Base-by-base conservation (phyloP, 345 rosid species). In the Hibiscus mutabilis region DNA sequence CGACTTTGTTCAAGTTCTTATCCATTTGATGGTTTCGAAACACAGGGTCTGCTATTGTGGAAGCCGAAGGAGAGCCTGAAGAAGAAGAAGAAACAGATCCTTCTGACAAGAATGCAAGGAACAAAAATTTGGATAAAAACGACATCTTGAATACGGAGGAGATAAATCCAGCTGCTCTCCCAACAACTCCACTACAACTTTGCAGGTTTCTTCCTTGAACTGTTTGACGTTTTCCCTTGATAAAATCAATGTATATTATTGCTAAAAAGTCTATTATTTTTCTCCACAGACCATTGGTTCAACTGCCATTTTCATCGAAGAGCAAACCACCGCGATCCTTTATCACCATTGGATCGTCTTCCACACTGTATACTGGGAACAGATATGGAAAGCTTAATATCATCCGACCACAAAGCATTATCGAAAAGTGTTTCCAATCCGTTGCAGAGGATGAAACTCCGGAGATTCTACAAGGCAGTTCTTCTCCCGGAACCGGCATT, bases 261-360 rank as follows among this genome's bases (percentile, higher is more conserved):
- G 2, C 33, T 19, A 40, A 4, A 57, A 58, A 51, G 11, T 40
- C 4, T 15, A 44, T 47, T 59, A 42, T 58, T 72, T 51, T 24
- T 56, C 40, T 63, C 2, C 69, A 35, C 88, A 92, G 99, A 78
- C 75, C 90, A 22, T 60, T 82, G 80, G 80, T 87, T 75, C 94
- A 81, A 76, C 73, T 85, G 82, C 92, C 92, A 74, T 86, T 88
- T 75, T 82, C 94, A 18, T 81, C 96, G 0, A 89, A 84, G 77
- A 73, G 82, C 84, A 89, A 87, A 72, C 93, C 85, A 4, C 97
- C 93, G 2, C 79, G 86, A 57, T 81, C 89, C 0, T 78, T 86
- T 22, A 86, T 79, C 46, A 66, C 85, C n/a, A 60, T 82, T 8
- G 88, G 89, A 60, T 83, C 90, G 33, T 74, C 74, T 16, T 51